Conservation (phyloP, 2,329 filamentous ascomycete genomes). For the Gyromitra esculenta region DNA sequence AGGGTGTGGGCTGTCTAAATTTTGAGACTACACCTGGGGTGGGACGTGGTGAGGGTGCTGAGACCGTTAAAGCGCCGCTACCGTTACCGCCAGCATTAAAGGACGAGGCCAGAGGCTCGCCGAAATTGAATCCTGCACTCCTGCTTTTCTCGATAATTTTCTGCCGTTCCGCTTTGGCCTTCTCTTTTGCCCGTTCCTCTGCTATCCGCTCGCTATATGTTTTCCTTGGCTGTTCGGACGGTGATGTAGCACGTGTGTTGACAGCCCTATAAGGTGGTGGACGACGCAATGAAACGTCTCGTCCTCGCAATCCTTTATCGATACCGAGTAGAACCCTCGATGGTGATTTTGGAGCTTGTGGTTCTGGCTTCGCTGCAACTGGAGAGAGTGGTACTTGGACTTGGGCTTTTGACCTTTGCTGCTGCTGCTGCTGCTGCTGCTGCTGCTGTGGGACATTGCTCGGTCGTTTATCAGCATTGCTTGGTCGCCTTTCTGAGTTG, state of each 20-base stretch:
- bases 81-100: slow-evolving; percentile 41
- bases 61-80: background rate
- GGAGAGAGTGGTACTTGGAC: slow-evolving; percentile 81
- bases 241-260: slow-evolving; percentile 48
- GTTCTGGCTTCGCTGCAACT: slow-evolving; percentile 69
- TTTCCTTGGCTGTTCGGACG: slow-evolving; percentile 61
- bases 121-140: slow-evolving; percentile 67
- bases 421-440: slow-evolving; percentile 1
- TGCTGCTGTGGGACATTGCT: background rate
- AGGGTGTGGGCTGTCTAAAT: slow-evolving; percentile 50
- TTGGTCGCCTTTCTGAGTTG: slow-evolving; percentile 2
- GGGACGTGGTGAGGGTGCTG: slow-evolving; percentile 1
- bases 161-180: slow-evolving; percentile 65
- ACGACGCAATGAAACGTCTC: slow-evolving; percentile 83
- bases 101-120: slow-evolving; percentile 23
- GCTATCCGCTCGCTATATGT: slow-evolving; percentile 88
- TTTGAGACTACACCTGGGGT: background rate
- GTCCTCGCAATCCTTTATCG: slow-evolving; percentile 82
- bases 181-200: slow-evolving; percentile 71
- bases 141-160: slow-evolving; percentile 67
- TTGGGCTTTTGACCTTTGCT: slow-evolving; percentile 66
- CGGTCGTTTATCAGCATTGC: slow-evolving; percentile 12
- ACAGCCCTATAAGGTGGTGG: slow-evolving; percentile 62
- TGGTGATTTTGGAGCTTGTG: slow-evolving; percentile 74
- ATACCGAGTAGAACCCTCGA: slow-evolving; percentile 84